These are phyloP conservation scores for Lachancea dasiensis DNA, from an alignment of 805 yeast species.

Conservation along the genomic window DNA sequence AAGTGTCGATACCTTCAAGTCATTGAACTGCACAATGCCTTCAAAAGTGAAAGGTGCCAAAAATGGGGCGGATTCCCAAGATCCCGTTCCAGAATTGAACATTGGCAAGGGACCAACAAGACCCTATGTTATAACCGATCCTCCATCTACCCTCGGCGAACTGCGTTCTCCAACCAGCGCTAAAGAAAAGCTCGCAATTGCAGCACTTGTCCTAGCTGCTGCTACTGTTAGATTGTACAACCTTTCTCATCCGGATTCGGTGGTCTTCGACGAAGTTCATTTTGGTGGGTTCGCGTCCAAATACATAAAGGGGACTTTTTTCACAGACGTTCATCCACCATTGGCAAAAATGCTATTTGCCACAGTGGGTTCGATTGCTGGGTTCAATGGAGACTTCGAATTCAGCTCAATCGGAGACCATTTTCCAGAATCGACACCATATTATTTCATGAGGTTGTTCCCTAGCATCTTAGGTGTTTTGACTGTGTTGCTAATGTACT, in stretches of 20 bases:
- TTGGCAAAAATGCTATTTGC: constrained; percentile 72
- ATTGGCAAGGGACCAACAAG: constrained; percentile 47
- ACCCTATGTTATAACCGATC: constrained; percentile 48
- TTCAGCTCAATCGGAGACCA: constrained; percentile 61
- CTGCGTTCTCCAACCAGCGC: constrained; percentile 37
- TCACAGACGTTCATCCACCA: constrained; percentile 79
- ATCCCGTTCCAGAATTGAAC: constrained; percentile 42
- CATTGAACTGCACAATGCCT: constrained; percentile 4
- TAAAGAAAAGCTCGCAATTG: constrained; percentile 39
- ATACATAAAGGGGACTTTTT: constrained; percentile 59
- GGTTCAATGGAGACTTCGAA: constrained; percentile 64
- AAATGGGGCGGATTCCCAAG: constrained; percentile 11
- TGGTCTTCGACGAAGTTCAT: constrained; percentile 89
- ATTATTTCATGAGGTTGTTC: constrained; percentile 60
- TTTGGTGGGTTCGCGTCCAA: constrained; percentile 94
- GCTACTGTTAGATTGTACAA: constrained; percentile 52
- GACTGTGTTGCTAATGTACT: constrained; percentile 58
- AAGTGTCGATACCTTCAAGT: not conserved
- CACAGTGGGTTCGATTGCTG: constrained; percentile 59
- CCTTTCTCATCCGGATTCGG: constrained; percentile 66
- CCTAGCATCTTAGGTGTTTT: constrained; percentile 65
- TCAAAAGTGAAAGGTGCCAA: constrained; percentile 1
- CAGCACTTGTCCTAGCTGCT: constrained; percentile 46
- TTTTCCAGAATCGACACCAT: constrained; percentile 56
- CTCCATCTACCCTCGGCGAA: constrained; percentile 37